Conservation (phyloP, 495 filamentous ascomycete species). For the Aspergillus bridgeri region DNA sequence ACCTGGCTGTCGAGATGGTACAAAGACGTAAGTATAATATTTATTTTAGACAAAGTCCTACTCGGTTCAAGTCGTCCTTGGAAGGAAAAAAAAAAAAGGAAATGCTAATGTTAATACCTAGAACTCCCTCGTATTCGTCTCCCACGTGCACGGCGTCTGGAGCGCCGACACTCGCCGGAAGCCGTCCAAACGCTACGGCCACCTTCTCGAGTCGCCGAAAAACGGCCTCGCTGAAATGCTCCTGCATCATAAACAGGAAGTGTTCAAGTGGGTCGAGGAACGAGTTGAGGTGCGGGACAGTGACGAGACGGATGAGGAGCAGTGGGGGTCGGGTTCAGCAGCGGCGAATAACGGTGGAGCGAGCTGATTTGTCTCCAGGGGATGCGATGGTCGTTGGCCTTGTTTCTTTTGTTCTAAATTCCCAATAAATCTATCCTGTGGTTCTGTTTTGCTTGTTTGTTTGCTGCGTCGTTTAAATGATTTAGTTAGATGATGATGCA, state of each 20-base stretch:
- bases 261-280: conserved; percentile 51
- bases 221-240: conserved; percentile 63
- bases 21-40: conserved; percentile 53
- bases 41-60: too few relatives aligned
- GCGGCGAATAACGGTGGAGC: conserved; percentile 9
- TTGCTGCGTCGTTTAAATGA: too few relatives aligned
- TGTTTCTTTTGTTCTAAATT: conserved; percentile 1
- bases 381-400: too few relatives aligned
- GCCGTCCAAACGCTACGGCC: conserved; percentile 66
- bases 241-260: conserved; percentile 53
- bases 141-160: conserved; percentile 70
- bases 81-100: background rate
- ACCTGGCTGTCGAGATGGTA: conserved; percentile 67
- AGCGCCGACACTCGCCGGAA: conserved; percentile 49
- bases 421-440: background rate
- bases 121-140: conserved; percentile 71
- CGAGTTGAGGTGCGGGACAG: conserved; percentile 32
- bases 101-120: conserved; percentile 13
- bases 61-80: background rate
- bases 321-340: background rate
- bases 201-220: conserved; percentile 51
- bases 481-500: too few relatives aligned
- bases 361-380: conserved; percentile 5
- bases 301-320: conserved; percentile 32
- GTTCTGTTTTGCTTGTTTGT: too few relatives aligned